Evolutionary conservation across 202 grass and related monocot genomes (phyloP), one percentile per base, ranked within the genome.

Genomic region (Setaria viridis): DNA sequence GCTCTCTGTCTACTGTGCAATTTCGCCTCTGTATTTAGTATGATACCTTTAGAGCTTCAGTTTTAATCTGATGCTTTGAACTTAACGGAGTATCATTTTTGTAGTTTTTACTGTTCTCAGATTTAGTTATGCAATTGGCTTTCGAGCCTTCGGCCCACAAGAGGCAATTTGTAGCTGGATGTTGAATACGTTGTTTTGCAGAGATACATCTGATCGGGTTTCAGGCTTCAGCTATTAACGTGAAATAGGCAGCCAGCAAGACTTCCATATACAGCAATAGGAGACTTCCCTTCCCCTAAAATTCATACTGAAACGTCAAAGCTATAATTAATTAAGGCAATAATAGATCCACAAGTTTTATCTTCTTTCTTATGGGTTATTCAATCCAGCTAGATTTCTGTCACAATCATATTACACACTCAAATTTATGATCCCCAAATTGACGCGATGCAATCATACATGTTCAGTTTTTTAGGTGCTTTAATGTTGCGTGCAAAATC

Each of bases 351-450:
- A 6, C 12, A 77, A n/a, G 9, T 65, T 47, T 9, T 25, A 51
- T 82, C 42, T 78, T 85, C 78, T 81, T 64, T 54, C 51, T 43
- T 81, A 14, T 9, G 11, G 72, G 64, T 84, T 80, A 65, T 12
- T 12, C 43, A 46, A 80, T 84, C 78, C 13, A 76, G 42, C 65
- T 91, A 76, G 62, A 80, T 87, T 80, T 50, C 80, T 76, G 19
- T 84, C 85, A 84, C 37, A 46, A 69, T 85, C 62, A 62, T 85
- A 85, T 70, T 85, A 32, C 12, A 64, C 35, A 71, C 11, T 21
- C 62, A 84, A 84, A 80, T 84, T 73, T 81, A 84, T 56, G 62
- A 82, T 64, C 55, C 75, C 43, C 34, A 80, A 39, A 75, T 70
- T 87, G 62, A 70, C 17, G 5, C 54, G 84, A 50, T 79, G 41